A percentile compares a stretch with the other conserved stretches of the same genome.
Evolutionary conservation across 495 filamentous ascomycete genomes (phyloP).

Genomic region (Entonaema liquescens): DNA sequence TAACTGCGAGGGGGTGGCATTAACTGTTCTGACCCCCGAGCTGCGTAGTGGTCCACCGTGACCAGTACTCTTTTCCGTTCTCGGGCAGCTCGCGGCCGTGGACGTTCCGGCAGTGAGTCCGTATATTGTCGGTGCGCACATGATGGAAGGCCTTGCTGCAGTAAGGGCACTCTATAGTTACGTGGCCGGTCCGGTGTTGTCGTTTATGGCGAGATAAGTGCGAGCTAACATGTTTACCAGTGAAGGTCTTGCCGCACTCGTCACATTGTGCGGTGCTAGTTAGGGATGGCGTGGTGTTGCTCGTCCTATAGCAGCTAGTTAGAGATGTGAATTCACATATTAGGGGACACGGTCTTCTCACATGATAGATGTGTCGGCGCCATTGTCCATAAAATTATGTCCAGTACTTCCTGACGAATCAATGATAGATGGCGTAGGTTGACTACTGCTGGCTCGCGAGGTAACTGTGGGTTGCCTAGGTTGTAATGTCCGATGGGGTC

Average conservation of each 20-base stretch:
- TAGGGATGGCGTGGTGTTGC: constrained; percentile 1
- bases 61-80: constrained; percentile 24
- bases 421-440: constrained; percentile 3
- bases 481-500: neutral
- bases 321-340: neutral
- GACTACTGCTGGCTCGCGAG: constrained; percentile 12
- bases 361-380: neutral
- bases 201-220: constrained; percentile 35
- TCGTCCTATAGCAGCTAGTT: constrained; percentile 8
- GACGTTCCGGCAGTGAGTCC: constrained; percentile 20
- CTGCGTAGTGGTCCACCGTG: neutral
- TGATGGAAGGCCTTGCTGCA: constrained; percentile 21
- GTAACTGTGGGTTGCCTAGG: neutral
- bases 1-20: neutral
- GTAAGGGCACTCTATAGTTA: neutral
- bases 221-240: constrained; percentile 13
- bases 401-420: constrained; percentile 7
- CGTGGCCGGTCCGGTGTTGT: neutral
- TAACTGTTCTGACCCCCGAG: neutral
- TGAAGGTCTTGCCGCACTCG: constrained; percentile 14
- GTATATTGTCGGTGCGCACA: constrained; percentile 32
- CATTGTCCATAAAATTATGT: constrained; percentile 1
- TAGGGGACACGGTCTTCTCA: neutral
- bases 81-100: constrained; percentile 9
- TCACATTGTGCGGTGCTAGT: constrained; percentile 1